Evolutionary conservation across 208 protist species (phyloP).

Genomic region (Trichomonas tenax): DNA sequence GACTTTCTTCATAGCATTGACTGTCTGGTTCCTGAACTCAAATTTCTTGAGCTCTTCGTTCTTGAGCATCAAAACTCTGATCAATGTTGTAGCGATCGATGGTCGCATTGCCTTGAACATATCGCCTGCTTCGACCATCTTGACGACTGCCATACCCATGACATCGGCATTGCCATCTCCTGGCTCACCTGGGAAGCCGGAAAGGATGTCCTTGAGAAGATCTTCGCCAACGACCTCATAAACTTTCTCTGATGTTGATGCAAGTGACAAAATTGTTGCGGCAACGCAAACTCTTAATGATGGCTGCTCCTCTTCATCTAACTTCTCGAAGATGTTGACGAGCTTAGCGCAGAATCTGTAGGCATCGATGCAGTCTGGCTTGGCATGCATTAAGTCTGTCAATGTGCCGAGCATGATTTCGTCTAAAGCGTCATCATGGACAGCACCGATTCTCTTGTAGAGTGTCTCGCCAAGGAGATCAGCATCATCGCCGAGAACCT

Average conservation of each 20-base stretch:
- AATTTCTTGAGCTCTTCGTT: not conserved
- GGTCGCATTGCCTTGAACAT: not conserved
- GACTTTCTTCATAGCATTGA: not conserved
- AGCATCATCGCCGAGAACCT: not conserved
- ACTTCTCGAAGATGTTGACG: not conserved
- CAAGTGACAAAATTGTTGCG: not conserved
- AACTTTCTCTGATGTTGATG: not conserved
- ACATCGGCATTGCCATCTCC: not conserved
- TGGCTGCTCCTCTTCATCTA: not conserved
- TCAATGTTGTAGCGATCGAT: not conserved
- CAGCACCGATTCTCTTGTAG: not conserved
- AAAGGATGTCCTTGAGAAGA: not conserved
- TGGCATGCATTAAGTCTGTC: not conserved
- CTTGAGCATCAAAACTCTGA: not conserved
- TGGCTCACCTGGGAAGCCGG: not conserved
- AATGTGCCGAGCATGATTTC: not conserved
- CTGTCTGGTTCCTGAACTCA: not conserved
- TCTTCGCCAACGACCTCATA: not conserved
- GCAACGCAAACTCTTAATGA: not conserved
- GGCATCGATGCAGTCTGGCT: not conserved
- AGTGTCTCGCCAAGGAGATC: not conserved
- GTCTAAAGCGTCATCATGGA: not conserved
- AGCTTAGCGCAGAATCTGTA: not conserved
- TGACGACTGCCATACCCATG: not conserved
- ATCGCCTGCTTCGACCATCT: not conserved